Base-by-base conservation (phyloP, 768 basidiomycete species). In the Tubosaeta brunneosetosa region DNA sequence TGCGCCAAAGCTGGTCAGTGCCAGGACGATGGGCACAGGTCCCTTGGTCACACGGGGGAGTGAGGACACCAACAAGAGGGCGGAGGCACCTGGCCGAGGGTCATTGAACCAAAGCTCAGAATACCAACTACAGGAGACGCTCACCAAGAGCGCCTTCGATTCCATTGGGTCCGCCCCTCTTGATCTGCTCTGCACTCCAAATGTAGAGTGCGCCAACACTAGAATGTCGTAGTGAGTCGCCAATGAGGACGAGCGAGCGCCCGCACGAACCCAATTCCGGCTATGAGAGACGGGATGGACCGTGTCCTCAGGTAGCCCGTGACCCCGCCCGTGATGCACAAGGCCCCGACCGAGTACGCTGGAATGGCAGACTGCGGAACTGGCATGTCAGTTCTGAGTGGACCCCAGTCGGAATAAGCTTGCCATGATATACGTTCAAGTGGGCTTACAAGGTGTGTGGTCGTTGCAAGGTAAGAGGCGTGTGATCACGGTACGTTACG, bases 181-280 rank as follows among this genome's bases (percentile, higher is more conserved):
- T 82, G 58, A 93, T 86, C 63, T 74, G 76, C 55, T 88, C 80
- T 34, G 84, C 90, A 51, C 88, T 85, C 80, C 84, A 91, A 25
- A 91, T 74, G 68, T 88, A 93, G 44, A 91, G 75, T 16, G 80
- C 71, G 53, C 90, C 91, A 43, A 93, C 88, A 60, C 88, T 90
- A 31, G 17, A 52, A 0, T 7, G 27, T 31, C 27, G 41, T 41
- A 17, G 47, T 53, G 57, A 53, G 33, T 14, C 25, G 13, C 29
- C 25, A 29, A 14, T 14, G 6, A 29, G 19, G 33, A 6, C 22
- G 3, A 13, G 19, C 17, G 46, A 19, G 29, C 13, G 5, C 34
- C 34, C 33, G 49, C 46, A 66, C 83, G 40, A 60, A 91, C 89
- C 85, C 77, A 41, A 90, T 79, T 36, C 91, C 91, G 52, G 91